Evolutionary conservation across 2,329 filamentous ascomycete genomes (phyloP).

Genomic region (Monosporascus sp.): DNA sequence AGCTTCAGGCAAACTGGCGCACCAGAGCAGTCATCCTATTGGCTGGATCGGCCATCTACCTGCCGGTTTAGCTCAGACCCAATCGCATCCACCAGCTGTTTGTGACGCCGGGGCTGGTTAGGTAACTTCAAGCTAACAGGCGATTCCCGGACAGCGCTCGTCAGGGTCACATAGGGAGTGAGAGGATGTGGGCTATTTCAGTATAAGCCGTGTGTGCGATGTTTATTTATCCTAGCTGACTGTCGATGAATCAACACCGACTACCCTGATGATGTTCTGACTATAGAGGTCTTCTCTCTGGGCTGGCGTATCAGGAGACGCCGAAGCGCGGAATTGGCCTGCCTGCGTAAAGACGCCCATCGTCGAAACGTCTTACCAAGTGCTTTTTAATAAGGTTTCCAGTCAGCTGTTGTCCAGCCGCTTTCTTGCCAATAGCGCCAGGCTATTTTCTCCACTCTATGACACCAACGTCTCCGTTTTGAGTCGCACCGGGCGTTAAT

Average conservation of each 20-base stretch:
- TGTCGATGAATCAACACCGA: too few species aligned
- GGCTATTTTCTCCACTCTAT: neutral
- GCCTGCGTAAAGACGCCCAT: neutral
- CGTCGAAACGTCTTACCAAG: neutral
- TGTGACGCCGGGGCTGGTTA: constrained; percentile 16
- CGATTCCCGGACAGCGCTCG: constrained; percentile 1
- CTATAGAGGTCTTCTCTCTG: too few species aligned
- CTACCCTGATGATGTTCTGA: too few species aligned
- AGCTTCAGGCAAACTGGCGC: constrained; percentile 23
- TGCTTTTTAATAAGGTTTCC: neutral
- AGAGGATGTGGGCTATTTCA: neutral
- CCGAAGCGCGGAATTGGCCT: neutral
- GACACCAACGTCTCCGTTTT: constrained; percentile 1
- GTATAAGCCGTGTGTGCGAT: neutral
- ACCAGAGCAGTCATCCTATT: constrained; percentile 17
- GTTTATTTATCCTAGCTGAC: too few species aligned
- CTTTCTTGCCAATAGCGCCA: neutral
- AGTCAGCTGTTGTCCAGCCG: neutral
- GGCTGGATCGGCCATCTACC: constrained; percentile 21
- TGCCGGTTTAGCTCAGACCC: constrained; percentile 26
- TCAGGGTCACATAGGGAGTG: neutral
- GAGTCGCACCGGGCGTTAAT: constrained; percentile 15
- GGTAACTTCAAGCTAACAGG: constrained; percentile 18
- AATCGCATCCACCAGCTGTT: constrained; percentile 24
- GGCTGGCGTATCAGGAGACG: neutral